Evolutionary conservation across 257 asterid species (phyloP), one percentile per base, ranked within the genome.

Genomic region (Anisodus tanguticus): DNA sequence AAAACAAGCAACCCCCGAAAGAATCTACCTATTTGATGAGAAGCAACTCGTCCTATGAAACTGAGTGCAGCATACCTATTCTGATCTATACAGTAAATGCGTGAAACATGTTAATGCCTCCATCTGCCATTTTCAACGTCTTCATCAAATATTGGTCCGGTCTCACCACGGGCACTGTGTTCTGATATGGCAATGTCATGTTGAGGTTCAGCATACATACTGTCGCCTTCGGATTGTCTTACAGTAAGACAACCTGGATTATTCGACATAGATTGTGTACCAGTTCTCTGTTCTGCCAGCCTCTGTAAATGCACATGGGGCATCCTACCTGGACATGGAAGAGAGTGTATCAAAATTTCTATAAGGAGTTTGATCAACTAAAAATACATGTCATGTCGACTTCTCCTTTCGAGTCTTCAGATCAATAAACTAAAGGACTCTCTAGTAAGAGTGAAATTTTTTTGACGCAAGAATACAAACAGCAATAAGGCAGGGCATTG

Each of bases 281-380:
- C 93, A 45, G 51, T 86, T 85, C 83, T 91, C 35, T 93, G 89
- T 79, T 93, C 97, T 2, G 92, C 97, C 88, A 95, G 87, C 99
- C 92, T 94, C 85, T 58, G 88, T 88, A 91, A 91, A 87, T 95
- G 94, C 2, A 94, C 95, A 88, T 94, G 98, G 85, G 99, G 98
- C 45, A 95, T 98, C 97, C 99, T 94, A 84, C 98, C 99, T 95
- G 92, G 88, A 71, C 62, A 82, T 66, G n/a, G 79, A 84, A 79
- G 16, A 85, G 7, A 84, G 64, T 15, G 60, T 17, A 68, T 68
- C 6, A 35, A 49, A 51, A 47, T 79, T 49, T 35, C 22, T 7
- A 3, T 62, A 72, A 57, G 45, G 15, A 39, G 9, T 81, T 43
- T 39, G 22, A 58, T 79, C 15, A 81, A 81, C 72, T 62, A 11